Percentiles rank a stretch among this genome's conserved stretches.
Conservation (phyloP, 2,329 filamentous ascomycete genomes). For the Pyrenophora teres region DNA sequence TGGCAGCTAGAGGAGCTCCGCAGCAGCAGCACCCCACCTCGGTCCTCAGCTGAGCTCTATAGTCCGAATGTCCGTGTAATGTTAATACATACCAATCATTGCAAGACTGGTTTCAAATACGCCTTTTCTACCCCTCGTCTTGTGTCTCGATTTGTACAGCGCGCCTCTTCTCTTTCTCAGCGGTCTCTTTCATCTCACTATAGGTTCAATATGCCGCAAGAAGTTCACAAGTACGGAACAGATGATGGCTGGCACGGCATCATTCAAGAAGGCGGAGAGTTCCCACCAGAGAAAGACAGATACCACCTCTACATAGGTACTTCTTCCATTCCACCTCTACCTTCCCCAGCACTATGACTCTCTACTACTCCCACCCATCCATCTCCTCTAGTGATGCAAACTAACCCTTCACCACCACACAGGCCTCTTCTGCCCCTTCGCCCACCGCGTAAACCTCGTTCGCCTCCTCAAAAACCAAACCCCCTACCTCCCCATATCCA, state of each 20-base stretch:
- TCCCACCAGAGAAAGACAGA: slow-evolving; percentile 56
- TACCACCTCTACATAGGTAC: slow-evolving; percentile 62
- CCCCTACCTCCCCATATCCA: slow-evolving; percentile 59
- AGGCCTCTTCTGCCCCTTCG: slow-evolving; percentile 69
- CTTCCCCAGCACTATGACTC: no score
- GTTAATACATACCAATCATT: no score
- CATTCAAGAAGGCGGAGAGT: slow-evolving; percentile 54
- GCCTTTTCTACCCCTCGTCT: neutral
- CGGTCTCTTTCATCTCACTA: neutral
- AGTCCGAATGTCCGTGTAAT: neutral
- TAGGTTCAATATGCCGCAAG: slow-evolving; percentile 11
- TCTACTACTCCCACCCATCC: no score
- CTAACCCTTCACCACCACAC: neutral
- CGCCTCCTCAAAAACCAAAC: slow-evolving; percentile 63
- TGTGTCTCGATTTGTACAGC: no score
- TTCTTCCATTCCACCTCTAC: neutral
- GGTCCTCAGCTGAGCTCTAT: neutral
- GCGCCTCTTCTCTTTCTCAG: neutral
- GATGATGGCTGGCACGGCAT: slow-evolving; percentile 59
- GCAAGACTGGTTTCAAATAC: no score
- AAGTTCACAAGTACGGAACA: slow-evolving; percentile 46
- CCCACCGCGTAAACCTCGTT: slow-evolving; percentile 63
- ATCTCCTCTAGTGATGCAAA: neutral
- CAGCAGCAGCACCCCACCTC: slow-evolving; percentile 4
- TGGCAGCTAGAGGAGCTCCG: slow-evolving; percentile 1